Evolutionary conservation across 163 green algal genomes (phyloP).

Genomic region (Scenedesmus sp.): DNA sequence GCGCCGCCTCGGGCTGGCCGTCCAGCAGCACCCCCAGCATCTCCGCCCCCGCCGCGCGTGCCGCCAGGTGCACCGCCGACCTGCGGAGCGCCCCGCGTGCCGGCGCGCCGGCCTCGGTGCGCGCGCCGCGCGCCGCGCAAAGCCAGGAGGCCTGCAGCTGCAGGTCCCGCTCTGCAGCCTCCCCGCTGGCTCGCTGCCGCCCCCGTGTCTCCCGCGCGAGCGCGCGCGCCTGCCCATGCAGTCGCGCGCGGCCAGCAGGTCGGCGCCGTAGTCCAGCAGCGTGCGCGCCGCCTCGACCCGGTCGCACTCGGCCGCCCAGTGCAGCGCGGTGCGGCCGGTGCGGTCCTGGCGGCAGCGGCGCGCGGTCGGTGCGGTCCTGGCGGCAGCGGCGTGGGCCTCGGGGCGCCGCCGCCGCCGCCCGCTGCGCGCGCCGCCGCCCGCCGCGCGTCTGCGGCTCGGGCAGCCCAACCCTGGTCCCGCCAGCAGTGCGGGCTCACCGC

Average conservation of each 20-base stretch:
- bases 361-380: background rate
- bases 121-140: background rate
- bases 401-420: too few species aligned
- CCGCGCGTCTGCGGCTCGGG: too few species aligned
- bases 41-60: constrained; percentile 43
- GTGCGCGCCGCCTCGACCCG: constrained; percentile 50
- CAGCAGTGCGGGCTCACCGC: too few species aligned
- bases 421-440: too few species aligned
- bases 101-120: too few species aligned
- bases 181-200: background rate
- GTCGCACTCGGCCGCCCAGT: constrained; percentile 62
- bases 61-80: constrained; percentile 59
- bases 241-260: constrained; percentile 43
- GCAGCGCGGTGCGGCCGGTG: constrained; percentile 50
- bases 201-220: background rate
- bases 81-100: constrained; percentile 32
- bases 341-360: constrained; percentile 40
- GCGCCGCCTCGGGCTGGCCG: constrained; percentile 16
- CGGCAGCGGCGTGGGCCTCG: too few species aligned
- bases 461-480: too few species aligned
- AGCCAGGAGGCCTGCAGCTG: background rate
- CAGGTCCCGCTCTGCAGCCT: background rate
- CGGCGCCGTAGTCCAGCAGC: constrained; percentile 60
- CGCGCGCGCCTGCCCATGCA: constrained; percentile 58
- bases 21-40: constrained; percentile 59